Evolutionary conservation across 371 early-diverging fungal species (phyloP).

Genomic region (Thermomucor indicae-seudaticae): DNA sequence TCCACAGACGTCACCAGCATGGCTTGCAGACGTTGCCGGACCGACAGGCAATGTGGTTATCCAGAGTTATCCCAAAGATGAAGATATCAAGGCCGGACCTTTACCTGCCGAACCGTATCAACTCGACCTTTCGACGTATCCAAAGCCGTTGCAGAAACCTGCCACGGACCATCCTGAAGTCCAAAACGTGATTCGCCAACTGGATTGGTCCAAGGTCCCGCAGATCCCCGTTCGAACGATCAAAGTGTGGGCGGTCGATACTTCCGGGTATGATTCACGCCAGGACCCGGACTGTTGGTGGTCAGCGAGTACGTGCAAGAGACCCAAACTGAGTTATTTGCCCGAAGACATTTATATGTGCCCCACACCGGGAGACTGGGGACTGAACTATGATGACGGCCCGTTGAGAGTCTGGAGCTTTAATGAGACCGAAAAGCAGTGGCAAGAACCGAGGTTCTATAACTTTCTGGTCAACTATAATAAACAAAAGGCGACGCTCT

Average conservation of each 20-base stretch:
- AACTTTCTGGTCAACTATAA: slow-evolving; percentile 25
- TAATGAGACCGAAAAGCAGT: slow-evolving; percentile 9
- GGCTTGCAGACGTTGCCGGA: slow-evolving; percentile 21
- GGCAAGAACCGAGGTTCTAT: slow-evolving; percentile 37
- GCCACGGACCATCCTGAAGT: slow-evolving; percentile 42
- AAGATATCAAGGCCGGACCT: slow-evolving; percentile 15
- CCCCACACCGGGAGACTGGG: slow-evolving; percentile 25
- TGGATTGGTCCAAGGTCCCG: slow-evolving; percentile 50
- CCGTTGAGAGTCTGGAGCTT: slow-evolving; percentile 13
- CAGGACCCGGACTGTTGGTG: slow-evolving; percentile 30
- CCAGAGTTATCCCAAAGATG: slow-evolving; percentile 15
- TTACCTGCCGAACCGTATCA: slow-evolving; percentile 7
- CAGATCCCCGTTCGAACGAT: slow-evolving; percentile 19
- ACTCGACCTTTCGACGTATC: slow-evolving; percentile 21
- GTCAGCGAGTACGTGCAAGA: slow-evolving; percentile 21
- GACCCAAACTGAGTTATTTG: slow-evolving; percentile 17
- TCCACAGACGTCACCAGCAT: slow-evolving; percentile 26
- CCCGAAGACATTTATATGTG: slow-evolving; percentile 27
- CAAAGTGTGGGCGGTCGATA: slow-evolving; percentile 22
- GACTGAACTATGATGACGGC: slow-evolving; percentile 30
- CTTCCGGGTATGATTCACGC: slow-evolving; percentile 8
- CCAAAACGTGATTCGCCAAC: slow-evolving; percentile 31
- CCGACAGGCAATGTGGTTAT: slow-evolving; percentile 14
- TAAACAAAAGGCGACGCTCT: slow-evolving; percentile 29
- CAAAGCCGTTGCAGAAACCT: slow-evolving; percentile 21